Conservation (phyloP, 768 basidiomycete genomes). For the Lentinula lateritia region DNA sequence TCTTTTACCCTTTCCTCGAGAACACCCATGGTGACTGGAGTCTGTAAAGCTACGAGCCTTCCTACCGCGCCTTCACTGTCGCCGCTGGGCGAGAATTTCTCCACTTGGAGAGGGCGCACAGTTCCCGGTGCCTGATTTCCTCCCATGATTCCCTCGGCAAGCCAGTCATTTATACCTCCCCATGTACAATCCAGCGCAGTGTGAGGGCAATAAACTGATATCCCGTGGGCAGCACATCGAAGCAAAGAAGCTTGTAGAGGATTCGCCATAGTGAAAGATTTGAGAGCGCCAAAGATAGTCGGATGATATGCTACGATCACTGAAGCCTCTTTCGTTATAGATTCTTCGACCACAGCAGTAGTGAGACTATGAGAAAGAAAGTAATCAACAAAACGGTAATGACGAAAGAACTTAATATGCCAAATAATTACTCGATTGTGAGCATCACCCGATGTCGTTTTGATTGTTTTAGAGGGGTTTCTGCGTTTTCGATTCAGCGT, state of each 20-base stretch:
- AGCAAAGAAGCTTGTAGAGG: constrained; percentile 80
- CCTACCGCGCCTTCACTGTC: constrained; percentile 56
- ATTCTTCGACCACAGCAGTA: constrained; percentile 63
- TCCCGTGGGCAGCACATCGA: constrained; percentile 72
- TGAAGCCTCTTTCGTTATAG: constrained; percentile 52
- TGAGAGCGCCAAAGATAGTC: constrained; percentile 70
- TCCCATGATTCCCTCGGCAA: constrained; percentile 50
- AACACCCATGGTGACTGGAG: constrained; percentile 53
- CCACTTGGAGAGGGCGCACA: constrained; percentile 29
- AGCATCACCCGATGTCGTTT: constrained; percentile 48
- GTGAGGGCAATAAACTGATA: constrained; percentile 86
- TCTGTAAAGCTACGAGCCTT: constrained; percentile 55
- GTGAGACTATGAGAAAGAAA: constrained; percentile 50
- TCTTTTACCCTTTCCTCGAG: constrained; percentile 66
- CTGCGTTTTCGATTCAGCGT: constrained; percentile 21
- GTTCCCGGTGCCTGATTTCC: constrained; percentile 21
- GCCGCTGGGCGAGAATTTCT: constrained; percentile 32
- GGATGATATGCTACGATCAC: constrained; percentile 84
- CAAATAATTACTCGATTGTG: constrained; percentile 58
- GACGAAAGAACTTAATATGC: constrained; percentile 16
- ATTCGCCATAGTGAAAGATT: constrained; percentile 71
- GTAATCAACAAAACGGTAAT: constrained; percentile 9
- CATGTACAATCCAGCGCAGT: constrained; percentile 81
- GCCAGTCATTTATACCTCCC: constrained; percentile 90
- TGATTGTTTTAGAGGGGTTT: constrained; percentile 43